phyloP scores from a whole-genome alignment of 768 basidiomycete species.

The Phlebiopsis gigantea region DNA sequence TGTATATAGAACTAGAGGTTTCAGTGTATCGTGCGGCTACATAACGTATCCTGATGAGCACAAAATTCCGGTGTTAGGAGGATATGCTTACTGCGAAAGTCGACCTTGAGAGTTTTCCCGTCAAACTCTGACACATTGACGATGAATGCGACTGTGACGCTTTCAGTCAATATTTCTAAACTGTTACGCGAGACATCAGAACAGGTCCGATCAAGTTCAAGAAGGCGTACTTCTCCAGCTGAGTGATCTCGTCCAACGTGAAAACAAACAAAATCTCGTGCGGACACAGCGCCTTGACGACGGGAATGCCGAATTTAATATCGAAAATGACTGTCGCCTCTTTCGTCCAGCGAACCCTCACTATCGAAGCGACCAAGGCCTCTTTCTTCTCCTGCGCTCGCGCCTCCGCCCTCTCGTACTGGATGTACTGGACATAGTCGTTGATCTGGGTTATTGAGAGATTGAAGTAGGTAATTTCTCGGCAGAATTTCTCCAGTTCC shows the following conservation, averaged over 20 bases:
- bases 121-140: constrained; percentile 12
- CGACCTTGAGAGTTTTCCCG: constrained; percentile 11
- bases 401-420: not conserved
- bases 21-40: not conserved
- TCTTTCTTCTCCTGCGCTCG: constrained; percentile 1
- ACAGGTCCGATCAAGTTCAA: not conserved
- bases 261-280: constrained; percentile 22
- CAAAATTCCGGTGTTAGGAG: not conserved
- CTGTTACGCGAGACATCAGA: not conserved
- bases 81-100: constrained; percentile 13
- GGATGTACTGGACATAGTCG: constrained; percentile 1
- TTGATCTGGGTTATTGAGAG: constrained; percentile 14
- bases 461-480: constrained; percentile 15
- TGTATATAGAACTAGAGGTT: not conserved
- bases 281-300: constrained; percentile 19
- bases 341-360: constrained; percentile 17
- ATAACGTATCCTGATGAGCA: no score
- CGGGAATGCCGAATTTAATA: constrained; percentile 20
- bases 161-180: not conserved
- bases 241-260: constrained; percentile 12
- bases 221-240: not conserved
- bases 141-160: constrained; percentile 17
- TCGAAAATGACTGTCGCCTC: constrained; percentile 16
- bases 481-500: constrained; percentile 9
- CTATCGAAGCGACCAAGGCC: constrained; percentile 11